Conservation (phyloP, 2,329 filamentous ascomycete species). For the Colletotrichum karsti region DNA sequence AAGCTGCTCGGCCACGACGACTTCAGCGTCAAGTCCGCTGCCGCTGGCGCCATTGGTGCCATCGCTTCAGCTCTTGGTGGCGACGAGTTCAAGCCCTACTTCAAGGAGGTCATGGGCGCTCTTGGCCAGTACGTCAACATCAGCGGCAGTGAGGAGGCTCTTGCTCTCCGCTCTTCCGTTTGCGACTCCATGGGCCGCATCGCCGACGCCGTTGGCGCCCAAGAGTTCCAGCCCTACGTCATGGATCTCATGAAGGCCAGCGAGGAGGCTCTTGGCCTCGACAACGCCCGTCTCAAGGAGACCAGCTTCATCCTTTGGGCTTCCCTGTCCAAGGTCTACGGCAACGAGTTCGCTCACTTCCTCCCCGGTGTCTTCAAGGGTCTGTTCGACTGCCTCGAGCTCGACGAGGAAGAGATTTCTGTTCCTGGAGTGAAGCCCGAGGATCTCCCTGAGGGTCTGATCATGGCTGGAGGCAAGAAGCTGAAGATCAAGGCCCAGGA, state of each 20-base stretch:
- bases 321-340: slow-evolving; percentile 92
- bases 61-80: slow-evolving; percentile 88
- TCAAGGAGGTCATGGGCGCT: slow-evolving; percentile 89
- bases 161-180: slow-evolving; percentile 88
- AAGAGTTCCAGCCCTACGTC: slow-evolving; percentile 91
- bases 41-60: slow-evolving; percentile 88
- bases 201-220: slow-evolving; percentile 84
- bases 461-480: slow-evolving; percentile 84
- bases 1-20: slow-evolving; percentile 85
- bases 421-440: slow-evolving; percentile 72
- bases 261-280: slow-evolving; percentile 88
- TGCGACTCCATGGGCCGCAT: slow-evolving; percentile 95
- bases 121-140: slow-evolving; percentile 84
- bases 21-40: slow-evolving; percentile 87
- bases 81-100: slow-evolving; percentile 88
- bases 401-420: slow-evolving; percentile 88
- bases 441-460: slow-evolving; percentile 65
- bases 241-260: slow-evolving; percentile 90
- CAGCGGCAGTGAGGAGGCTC: slow-evolving; percentile 89
- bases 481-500: slow-evolving; percentile 75
- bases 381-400: slow-evolving; percentile 84
- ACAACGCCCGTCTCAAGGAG: slow-evolving; percentile 90
- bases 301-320: slow-evolving; percentile 98
- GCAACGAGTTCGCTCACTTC: slow-evolving; percentile 82
- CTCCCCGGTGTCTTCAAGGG: slow-evolving; percentile 80